Base-by-base conservation (phyloP, 495 filamentous ascomycete genomes). In the Mytilinidion resinicola region DNA sequence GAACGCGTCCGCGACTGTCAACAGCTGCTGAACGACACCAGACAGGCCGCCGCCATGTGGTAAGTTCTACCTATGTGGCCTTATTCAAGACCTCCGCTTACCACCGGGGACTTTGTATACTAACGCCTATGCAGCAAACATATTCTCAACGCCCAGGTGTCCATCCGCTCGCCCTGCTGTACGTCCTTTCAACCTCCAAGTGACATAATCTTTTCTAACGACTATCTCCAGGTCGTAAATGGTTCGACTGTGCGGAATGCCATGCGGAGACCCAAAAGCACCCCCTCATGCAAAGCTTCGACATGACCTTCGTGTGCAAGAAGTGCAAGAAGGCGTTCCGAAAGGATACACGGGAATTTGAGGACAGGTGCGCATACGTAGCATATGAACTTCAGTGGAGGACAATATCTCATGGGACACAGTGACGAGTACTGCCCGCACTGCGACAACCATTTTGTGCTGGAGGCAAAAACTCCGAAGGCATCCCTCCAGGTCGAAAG, bases 401-500 rank as follows among this genome's bases (percentile, higher is more conserved):
- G 34, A 20, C 20, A 19, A 19, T 35, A 33, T 55, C 58, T 59
- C 25, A 59, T 34, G 15, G 14, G 17, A 15, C 4, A 14, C 34
- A 89, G 89, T 70, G 95, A 98, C 77, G 95, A 98, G 73, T 97
- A 95, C 77, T 97, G 93, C 76, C 95, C 93, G n/a, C 88, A 96
- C 75, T 98, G 93, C 78, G 93, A 98, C 72, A 98, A 98, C 72
- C 93, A 97, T 73, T 98, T 90, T 69, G 86, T 97, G 20, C 74
- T 97, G 57, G 91, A 96, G 15, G 93, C 93, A 21, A 68, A 86
- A 56, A 88, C 85, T 19, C 88, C 93, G 9, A 87, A 90, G 72
- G 78, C 90, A 9, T 77, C 84, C 36, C 72, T 98, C 52, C 78
- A 89, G 53, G 80, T 97, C 30, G 93, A 97, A 71, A 88, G 93